A percentile compares a stretch with the other conserved stretches of the same genome.
Evolutionary conservation across 129 eudicot genomes (phyloP).

Genomic region (Arctium minus): DNA sequence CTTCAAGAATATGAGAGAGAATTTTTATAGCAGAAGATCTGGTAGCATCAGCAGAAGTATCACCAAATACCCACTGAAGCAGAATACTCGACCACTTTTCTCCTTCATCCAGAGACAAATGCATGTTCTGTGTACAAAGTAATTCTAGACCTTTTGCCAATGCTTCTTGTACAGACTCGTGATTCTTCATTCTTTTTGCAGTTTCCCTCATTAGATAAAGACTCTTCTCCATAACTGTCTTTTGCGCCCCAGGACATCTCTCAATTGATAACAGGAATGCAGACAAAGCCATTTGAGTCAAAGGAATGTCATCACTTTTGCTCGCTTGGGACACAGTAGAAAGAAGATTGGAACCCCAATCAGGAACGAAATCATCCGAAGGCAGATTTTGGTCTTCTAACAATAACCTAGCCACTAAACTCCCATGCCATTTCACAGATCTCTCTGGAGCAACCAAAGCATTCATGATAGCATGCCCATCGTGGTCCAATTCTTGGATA

Average conservation of each 20-base stretch:
- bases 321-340: conserved; percentile 81
- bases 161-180: conserved; percentile 75
- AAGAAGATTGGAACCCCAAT: conserved; percentile 88
- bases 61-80: conserved; percentile 77
- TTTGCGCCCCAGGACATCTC: conserved; percentile 63
- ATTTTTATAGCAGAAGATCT: conserved; percentile 70
- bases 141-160: conserved; percentile 82
- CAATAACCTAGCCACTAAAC: conserved; percentile 82
- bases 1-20: conserved; percentile 80
- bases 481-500: conserved; percentile 85
- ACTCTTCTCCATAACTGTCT: conserved; percentile 75
- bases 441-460: conserved; percentile 93
- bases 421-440: conserved; percentile 98
- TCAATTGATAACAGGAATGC: conserved; percentile 79
- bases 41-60: conserved; percentile 51
- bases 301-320: conserved; percentile 66
- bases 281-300: conserved; percentile 86
- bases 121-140: conserved; percentile 53
- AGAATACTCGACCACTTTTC: conserved; percentile 82
- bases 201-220: conserved; percentile 81
- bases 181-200: conserved; percentile 62
- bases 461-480: conserved; percentile 83
- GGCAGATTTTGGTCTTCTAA: conserved; percentile 77
- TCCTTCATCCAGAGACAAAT: conserved; percentile 82
- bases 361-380: conserved; percentile 67